Percentiles rank a stretch among this genome's conserved stretches.
phyloP scores from a whole-genome alignment of 1,284 basidiomycete species.

The Crocinoboletus sp. region DNA sequence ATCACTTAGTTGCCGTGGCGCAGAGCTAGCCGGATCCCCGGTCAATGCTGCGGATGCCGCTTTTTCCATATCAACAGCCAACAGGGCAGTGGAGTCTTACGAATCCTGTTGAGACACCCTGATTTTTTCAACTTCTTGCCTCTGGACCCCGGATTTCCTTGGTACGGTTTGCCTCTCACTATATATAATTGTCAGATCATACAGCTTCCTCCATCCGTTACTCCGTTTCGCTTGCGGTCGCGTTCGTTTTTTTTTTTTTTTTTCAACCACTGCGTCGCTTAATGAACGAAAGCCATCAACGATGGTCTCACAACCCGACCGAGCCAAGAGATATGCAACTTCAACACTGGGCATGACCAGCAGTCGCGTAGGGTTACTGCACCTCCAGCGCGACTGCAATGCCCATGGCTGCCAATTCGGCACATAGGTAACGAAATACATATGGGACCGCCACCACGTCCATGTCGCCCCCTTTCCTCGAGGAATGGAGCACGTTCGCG shows the following conservation, averaged over 20 bases:
- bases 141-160: conserved; percentile 7
- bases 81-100: conserved; percentile 2
- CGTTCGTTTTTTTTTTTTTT: conserved; percentile 14
- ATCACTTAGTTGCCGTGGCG: background rate
- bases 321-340: background rate
- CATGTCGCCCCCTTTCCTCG: conserved; percentile 70
- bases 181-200: conserved; percentile 13
- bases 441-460: conserved; percentile 96
- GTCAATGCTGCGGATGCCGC: background rate
- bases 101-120: conserved; percentile 16
- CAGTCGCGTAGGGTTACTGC: conserved; percentile 31
- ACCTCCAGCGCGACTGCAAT: conserved; percentile 78
- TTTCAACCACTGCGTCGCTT: too few species aligned
- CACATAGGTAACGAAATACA: conserved; percentile 88
- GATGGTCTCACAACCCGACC: conserved; percentile 1
- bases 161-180: conserved; percentile 1
- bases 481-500: conserved; percentile 56
- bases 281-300: conserved; percentile 7
- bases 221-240: conserved; percentile 8
- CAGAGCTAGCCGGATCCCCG: conserved; percentile 4
- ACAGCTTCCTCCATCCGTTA: conserved; percentile 17
- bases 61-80: background rate
- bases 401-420: conserved; percentile 82
- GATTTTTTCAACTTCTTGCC: background rate
- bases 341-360: background rate